Conservation (phyloP, 78 protist species). For the Polysphondylium violaceum region DNA sequence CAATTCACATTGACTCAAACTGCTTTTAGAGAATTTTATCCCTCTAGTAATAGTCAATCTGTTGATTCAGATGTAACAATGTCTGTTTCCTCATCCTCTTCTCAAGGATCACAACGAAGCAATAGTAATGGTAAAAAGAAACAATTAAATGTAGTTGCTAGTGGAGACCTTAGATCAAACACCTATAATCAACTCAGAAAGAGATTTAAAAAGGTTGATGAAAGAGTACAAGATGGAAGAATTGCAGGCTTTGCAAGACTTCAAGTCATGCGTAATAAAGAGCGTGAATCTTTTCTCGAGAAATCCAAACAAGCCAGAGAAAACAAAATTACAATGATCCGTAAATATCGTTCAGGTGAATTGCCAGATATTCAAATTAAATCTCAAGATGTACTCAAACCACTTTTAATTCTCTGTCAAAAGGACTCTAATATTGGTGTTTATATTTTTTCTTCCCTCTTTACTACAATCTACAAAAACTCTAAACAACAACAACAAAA, state of each 20-base stretch:
- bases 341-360: slow-evolving; percentile 87
- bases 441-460: slow-evolving; percentile 30
- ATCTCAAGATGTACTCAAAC: slow-evolving; percentile 64
- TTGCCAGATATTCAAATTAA: slow-evolving; percentile 86
- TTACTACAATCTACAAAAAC: slow-evolving; percentile 37
- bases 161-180: not conserved
- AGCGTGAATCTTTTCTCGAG: slow-evolving; percentile 26
- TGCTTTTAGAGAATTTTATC: slow-evolving; percentile 65
- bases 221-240: not conserved
- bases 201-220: slow-evolving; percentile 50
- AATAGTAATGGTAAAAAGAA: not conserved
- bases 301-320: slow-evolving; percentile 55
- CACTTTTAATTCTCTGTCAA: slow-evolving; percentile 47
- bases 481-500: not conserved
- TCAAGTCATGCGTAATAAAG: slow-evolving; percentile 39
- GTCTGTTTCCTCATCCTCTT: not conserved
- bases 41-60: slow-evolving; percentile 11
- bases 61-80: no score
- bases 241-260: slow-evolving; percentile 40
- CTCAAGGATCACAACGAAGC: slow-evolving; percentile 1
- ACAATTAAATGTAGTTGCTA: not conserved
- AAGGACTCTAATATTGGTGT: slow-evolving; percentile 75
- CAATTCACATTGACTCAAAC: slow-evolving; percentile 52
- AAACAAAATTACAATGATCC: slow-evolving; percentile 73
- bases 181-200: slow-evolving; percentile 22